Percentiles rank a stretch among this genome's conserved stretches.
These are phyloP conservation scores for Chrysosporium keratinophilum DNA, from an alignment of 2,329 filamentous ascomycete species.

Conservation along the genomic window DNA sequence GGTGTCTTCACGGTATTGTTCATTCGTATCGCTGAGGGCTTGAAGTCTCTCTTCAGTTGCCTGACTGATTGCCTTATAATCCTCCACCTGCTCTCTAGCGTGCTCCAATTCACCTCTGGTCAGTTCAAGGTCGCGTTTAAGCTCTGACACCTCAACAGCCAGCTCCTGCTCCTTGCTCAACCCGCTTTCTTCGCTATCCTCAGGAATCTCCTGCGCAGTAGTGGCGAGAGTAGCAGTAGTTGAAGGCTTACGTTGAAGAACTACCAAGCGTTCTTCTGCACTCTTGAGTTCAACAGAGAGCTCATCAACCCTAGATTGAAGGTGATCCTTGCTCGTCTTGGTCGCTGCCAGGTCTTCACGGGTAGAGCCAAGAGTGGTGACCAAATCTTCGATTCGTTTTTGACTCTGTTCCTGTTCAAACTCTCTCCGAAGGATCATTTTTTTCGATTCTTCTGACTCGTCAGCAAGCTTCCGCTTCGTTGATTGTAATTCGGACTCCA, in stretches of 20 bases:
- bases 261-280: conserved; percentile 75
- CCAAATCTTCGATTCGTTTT: conserved; percentile 85
- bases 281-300: conserved; percentile 77
- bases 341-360: conserved; percentile 78
- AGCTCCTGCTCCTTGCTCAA: conserved; percentile 66
- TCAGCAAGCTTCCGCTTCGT: conserved; percentile 75
- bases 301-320: conserved; percentile 82
- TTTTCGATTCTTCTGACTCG: conserved; percentile 75
- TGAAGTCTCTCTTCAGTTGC: conserved; percentile 77
- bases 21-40: conserved; percentile 66
- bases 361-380: conserved; percentile 63
- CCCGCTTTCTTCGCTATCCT: conserved; percentile 46
- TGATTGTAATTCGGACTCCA: conserved; percentile 67
- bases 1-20: conserved; percentile 80
- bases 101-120: conserved; percentile 70
- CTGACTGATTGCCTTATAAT: conserved; percentile 82
- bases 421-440: conserved; percentile 71
- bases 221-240: conserved; percentile 44
- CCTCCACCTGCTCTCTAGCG: conserved; percentile 68
- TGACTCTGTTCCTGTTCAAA: conserved; percentile 81
- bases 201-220: conserved; percentile 36
- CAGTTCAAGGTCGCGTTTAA: conserved; percentile 78
- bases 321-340: conserved; percentile 79
- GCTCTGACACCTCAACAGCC: conserved; percentile 68
- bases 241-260: conserved; percentile 69